Base-by-base conservation (phyloP, 495 filamentous ascomycete species). In the Podospora bellae-mahoneyi region DNA sequence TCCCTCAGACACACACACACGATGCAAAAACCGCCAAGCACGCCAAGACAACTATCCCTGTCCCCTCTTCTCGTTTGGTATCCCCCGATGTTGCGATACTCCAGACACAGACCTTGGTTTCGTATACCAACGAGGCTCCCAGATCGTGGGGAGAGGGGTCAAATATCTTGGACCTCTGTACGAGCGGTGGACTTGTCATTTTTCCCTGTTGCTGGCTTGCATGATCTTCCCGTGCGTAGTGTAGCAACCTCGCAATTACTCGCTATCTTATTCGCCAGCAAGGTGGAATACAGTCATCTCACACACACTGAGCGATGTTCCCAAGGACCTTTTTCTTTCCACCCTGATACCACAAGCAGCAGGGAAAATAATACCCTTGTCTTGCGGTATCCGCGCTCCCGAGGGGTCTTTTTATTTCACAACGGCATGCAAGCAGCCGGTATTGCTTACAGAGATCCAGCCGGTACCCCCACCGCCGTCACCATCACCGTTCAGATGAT, bases 181-280 rank as follows among this genome's bases (percentile, higher is more conserved):
- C 9, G 39, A 48, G 39, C 13, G 39, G 39, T 48, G 39, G 13
- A 48, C 39, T 32, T 48, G 6, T 48, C 39, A 48, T 48, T 48
- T 48, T 48, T 10, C 13, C 15, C 9, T n/a, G 54, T 23, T 57
- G 54, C 54, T 54, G 65, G 59, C 23, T 20, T 61, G 65, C 66
- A 67, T 62, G 66, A 67, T 64, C 54, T 32, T 68, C 66, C 62
- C 66, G 54, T 68, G 39, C 59, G 59, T 6, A 7, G 39, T 39
- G 59, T 6, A 7, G 15, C n/a, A 32, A 32, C 54, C 30, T 48
- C 55, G 15, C 5, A 44, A 18, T 54, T 61, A 18, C 30, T 48
- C 55, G 15, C 3, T 48, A 5, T 54, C 66, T 27, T 20, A 64
- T 68, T 64, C 66, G 60, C 61, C 66, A 48, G 19, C 60, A 26